phyloP scores from a whole-genome alignment of 768 basidiomycete species.

The Tricholoma hemisulphureum region DNA sequence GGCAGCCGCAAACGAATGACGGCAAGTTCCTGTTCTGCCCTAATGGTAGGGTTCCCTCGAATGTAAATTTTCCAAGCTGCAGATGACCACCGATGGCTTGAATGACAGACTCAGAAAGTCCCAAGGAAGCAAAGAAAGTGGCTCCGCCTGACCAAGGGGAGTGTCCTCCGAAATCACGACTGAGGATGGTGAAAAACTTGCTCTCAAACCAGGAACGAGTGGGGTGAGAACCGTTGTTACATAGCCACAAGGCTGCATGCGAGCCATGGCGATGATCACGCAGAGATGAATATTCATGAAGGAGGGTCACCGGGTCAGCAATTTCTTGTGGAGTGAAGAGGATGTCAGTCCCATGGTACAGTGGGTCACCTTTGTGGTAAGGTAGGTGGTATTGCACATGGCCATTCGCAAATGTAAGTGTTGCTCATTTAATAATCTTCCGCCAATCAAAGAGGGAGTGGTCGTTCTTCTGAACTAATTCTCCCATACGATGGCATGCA shows the following conservation, averaged over 20 bases:
- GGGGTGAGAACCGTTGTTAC: neutral
- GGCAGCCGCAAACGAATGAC: neutral
- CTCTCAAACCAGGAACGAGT: neutral
- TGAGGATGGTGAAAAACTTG: neutral
- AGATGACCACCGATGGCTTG: too few relatives aligned
- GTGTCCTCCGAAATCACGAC: neutral
- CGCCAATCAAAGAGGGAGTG: slow-evolving; percentile 18
- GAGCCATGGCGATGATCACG: neutral
- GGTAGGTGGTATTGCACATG: slow-evolving; percentile 23
- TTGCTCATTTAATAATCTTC: slow-evolving; percentile 25
- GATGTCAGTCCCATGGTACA: slow-evolving; percentile 25
- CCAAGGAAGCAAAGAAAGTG: too few relatives aligned
- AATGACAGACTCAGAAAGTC: too few relatives aligned
- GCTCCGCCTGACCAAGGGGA: neutral
- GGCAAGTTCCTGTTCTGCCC: neutral
- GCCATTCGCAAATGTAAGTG: slow-evolving; percentile 12
- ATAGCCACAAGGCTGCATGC: neutral
- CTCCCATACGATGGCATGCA: slow-evolving; percentile 25
- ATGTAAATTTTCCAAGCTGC: neutral
- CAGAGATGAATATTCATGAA: neutral
- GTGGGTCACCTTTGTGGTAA: slow-evolving; percentile 29
- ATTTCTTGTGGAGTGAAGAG: slow-evolving; percentile 16
- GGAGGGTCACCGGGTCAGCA: slow-evolving; percentile 8
- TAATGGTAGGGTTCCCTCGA: neutral
- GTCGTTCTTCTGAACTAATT: slow-evolving; percentile 16